phyloP scores from a whole-genome alignment of 2,329 filamentous ascomycete species.

The Penicillium nordicum region DNA sequence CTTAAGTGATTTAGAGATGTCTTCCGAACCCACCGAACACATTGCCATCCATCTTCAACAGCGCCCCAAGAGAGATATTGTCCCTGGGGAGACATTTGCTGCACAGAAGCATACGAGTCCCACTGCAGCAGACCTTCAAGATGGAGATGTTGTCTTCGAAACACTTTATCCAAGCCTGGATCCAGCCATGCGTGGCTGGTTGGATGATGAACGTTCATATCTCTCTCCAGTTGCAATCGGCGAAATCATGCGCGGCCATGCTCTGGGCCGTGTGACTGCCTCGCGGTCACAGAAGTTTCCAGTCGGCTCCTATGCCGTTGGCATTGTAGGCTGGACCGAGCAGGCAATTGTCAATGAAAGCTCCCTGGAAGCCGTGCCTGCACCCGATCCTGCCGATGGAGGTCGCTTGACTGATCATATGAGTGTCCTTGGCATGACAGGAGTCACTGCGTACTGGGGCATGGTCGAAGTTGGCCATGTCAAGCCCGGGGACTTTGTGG shows the following conservation, averaged over 20 bases:
- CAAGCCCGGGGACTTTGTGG: slow-evolving; percentile 42
- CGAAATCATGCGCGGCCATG: background rate
- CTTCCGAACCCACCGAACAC: background rate
- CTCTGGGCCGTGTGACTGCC: background rate
- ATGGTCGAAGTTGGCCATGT: slow-evolving; percentile 40
- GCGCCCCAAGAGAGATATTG: background rate
- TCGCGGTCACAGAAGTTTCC: background rate
- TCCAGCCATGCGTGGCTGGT: background rate
- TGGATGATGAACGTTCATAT: background rate
- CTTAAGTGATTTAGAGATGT: background rate
- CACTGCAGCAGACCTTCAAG: background rate
- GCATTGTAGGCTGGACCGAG: background rate
- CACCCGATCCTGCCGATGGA: background rate
- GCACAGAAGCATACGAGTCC: background rate
- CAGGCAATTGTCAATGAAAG: background rate
- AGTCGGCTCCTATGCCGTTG: background rate
- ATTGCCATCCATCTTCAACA: background rate
- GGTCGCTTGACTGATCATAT: slow-evolving; percentile 17
- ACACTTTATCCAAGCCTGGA: background rate
- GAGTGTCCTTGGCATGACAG: slow-evolving; percentile 32
- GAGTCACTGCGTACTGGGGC: slow-evolving; percentile 51
- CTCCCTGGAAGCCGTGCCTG: background rate
- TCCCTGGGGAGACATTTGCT: background rate
- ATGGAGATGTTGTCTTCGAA: background rate
- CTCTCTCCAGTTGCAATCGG: background rate